These are phyloP conservation scores for Tylopilus sp. DNA, from an alignment of 1,284 basidiomycete species.

Conservation along the genomic window DNA sequence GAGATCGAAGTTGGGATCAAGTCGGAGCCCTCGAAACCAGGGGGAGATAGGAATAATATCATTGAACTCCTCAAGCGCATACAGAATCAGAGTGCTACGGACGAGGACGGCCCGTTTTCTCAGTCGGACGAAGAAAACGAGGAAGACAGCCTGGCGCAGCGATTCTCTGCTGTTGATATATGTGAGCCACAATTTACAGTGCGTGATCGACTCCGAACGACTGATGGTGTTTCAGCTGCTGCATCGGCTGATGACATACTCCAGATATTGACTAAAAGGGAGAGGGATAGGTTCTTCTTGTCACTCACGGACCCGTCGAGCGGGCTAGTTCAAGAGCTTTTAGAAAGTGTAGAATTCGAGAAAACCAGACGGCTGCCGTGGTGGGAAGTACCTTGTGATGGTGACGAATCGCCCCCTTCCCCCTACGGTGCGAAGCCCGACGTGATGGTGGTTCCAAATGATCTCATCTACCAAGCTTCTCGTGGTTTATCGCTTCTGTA, in stretches of 20 bases:
- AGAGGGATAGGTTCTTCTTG: conserved; percentile 57
- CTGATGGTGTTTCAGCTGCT: conserved; percentile 39
- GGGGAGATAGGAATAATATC: conserved; percentile 58
- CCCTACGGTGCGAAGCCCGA: conserved; percentile 42
- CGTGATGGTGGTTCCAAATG: conserved; percentile 47
- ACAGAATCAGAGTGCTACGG: conserved; percentile 53
- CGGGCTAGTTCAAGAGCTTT: conserved; percentile 51
- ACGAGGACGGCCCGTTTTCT: conserved; percentile 33
- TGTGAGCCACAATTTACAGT: conserved; percentile 42
- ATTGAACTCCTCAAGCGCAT: conserved; percentile 66
- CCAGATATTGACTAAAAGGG: conserved; percentile 52
- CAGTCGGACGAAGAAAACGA: conserved; percentile 43
- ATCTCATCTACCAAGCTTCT: conserved; percentile 41
- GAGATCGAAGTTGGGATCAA: conserved; percentile 63
- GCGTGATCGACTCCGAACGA: neutral
- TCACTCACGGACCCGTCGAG: conserved; percentile 57
- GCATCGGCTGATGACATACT: conserved; percentile 61
- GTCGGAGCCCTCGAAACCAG: conserved; percentile 47
- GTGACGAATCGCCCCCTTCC: neutral
- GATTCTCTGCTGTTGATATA: conserved; percentile 58
- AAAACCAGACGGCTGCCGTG: conserved; percentile 52
- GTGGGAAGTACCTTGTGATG: conserved; percentile 48
- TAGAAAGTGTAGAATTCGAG: conserved; percentile 56
- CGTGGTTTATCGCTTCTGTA: conserved; percentile 51
- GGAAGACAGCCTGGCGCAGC: conserved; percentile 43